Percentiles rank a stretch among this genome's conserved stretches.
These are phyloP conservation scores for Chlorophyllum brunneum DNA, from an alignment of 768 basidiomycete species.

Conservation along the genomic window DNA sequence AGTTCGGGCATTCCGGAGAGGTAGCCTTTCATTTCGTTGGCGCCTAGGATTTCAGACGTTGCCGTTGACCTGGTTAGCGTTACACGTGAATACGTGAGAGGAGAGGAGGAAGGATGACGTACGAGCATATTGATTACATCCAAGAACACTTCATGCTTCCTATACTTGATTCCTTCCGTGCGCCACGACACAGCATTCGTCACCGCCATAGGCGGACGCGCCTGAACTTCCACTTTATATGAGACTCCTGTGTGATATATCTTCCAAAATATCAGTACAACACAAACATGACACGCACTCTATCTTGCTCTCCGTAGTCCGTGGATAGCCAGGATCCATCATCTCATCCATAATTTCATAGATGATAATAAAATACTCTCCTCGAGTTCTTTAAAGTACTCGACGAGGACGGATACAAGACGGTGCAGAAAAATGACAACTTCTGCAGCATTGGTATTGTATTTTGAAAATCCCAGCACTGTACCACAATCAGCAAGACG, in stretches of 20 bases:
- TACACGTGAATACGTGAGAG: too few species aligned
- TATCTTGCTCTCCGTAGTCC: slow-evolving; percentile 99
- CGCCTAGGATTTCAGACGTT: slow-evolving; percentile 98
- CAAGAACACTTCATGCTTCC: slow-evolving; percentile 99
- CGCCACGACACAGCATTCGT: slow-evolving; percentile 99
- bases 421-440: slow-evolving; percentile 96
- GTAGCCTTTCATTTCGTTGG: slow-evolving; percentile 99
- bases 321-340: slow-evolving; percentile 99
- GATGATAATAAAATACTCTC: slow-evolving; percentile 99
- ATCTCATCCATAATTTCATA: slow-evolving; percentile 99
- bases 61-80: slow-evolving; percentile 87
- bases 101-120: slow-evolving; percentile 24
- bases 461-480: slow-evolving; percentile 83
- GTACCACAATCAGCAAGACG: slow-evolving; percentile 35
- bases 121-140: slow-evolving; percentile 97
- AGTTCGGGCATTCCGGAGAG: slow-evolving; percentile 99
- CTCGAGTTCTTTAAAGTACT: slow-evolving; percentile 99
- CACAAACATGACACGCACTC: slow-evolving; percentile 53
- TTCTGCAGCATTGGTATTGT: slow-evolving; percentile 94
- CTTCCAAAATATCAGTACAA: not conserved
- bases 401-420: slow-evolving; percentile 86
- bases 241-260: slow-evolving; percentile 97
- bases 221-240: slow-evolving; percentile 94
- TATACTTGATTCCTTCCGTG: slow-evolving; percentile 93
- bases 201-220: slow-evolving; percentile 91